These are phyloP conservation scores for Corchorus capsularis DNA, from an alignment of 345 rosid genomes.

Conservation along the genomic window DNA sequence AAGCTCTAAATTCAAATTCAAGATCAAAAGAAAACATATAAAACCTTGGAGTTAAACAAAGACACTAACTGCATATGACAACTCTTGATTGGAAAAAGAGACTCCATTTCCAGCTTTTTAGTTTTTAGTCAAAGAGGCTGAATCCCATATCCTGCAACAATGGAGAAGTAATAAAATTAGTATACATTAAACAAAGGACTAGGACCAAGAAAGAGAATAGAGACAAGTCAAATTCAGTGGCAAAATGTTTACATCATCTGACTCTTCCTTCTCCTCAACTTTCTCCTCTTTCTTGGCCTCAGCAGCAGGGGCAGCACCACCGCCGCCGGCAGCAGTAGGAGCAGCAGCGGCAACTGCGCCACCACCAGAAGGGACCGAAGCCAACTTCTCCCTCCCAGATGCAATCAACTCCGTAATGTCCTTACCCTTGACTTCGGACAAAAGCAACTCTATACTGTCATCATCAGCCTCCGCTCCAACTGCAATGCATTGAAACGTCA, in stretches of 20 bases:
- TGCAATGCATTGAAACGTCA: conserved; percentile 10
- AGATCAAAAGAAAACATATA: too few relatives aligned
- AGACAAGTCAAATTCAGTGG: too few relatives aligned
- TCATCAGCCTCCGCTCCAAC: conserved; percentile 71
- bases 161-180: too few relatives aligned
- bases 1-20: too few relatives aligned
- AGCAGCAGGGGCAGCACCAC: conserved; percentile 33
- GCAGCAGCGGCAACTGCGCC: conserved; percentile 47
- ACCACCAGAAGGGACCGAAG: conserved; percentile 57
- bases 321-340: conserved; percentile 39
- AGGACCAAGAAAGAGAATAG: too few relatives aligned
- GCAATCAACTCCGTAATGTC: conserved; percentile 70
- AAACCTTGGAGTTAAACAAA: too few relatives aligned
- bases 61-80: too few relatives aligned
- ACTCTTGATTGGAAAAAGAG: too few relatives aligned
- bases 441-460: conserved; percentile 51
- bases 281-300: conserved; percentile 68
- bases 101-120: too few relatives aligned
- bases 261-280: conserved; percentile 70
- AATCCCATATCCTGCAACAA: too few relatives aligned
- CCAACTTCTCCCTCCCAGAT: conserved; percentile 55
- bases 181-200: too few relatives aligned
- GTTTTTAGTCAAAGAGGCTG: too few relatives aligned
- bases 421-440: conserved; percentile 54
- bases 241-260: conserved; percentile 52